These are phyloP conservation scores for Crataegus laevigata DNA, from an alignment of 306 rosid genomes.

Conservation along the genomic window DNA sequence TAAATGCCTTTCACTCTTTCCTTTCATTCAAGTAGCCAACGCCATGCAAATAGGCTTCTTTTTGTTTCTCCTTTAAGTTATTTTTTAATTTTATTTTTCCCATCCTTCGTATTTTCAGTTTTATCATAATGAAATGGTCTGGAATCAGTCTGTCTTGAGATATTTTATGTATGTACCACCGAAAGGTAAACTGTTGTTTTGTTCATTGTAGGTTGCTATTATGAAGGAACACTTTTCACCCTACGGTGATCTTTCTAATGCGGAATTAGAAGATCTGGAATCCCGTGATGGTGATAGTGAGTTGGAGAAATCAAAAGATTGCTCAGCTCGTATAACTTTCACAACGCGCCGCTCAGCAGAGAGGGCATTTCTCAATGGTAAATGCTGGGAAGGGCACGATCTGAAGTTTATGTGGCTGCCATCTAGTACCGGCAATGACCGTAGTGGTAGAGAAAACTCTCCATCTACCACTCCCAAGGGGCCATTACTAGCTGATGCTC, in stretches of 20 bases:
- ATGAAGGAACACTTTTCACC: conserved; percentile 74
- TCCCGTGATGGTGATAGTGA: conserved; percentile 21
- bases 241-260: conserved; percentile 51
- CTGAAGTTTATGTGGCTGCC: conserved; percentile 62
- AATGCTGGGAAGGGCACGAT: conserved; percentile 66
- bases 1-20: no score
- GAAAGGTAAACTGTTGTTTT: conserved; percentile 13
- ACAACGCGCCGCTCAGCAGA: conserved; percentile 65
- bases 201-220: conserved; percentile 43
- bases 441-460: conserved; percentile 37
- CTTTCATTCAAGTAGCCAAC: no score
- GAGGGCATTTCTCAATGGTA: conserved; percentile 58
- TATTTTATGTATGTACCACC: neutral
- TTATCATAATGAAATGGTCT: neutral
- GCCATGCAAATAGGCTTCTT: neutral
- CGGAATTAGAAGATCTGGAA: conserved; percentile 49
- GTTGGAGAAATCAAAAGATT: conserved; percentile 37
- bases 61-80: neutral
- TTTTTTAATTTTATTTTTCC: no score
- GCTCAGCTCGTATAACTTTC: conserved; percentile 38
- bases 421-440: conserved; percentile 34
- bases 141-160: neutral
- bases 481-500: conserved; percentile 26
- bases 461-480: conserved; percentile 42
- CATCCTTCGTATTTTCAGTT: neutral